Evolutionary conservation across 208 protist genomes (phyloP).

Genomic region (Leptomonas pyrrhocoris): DNA sequence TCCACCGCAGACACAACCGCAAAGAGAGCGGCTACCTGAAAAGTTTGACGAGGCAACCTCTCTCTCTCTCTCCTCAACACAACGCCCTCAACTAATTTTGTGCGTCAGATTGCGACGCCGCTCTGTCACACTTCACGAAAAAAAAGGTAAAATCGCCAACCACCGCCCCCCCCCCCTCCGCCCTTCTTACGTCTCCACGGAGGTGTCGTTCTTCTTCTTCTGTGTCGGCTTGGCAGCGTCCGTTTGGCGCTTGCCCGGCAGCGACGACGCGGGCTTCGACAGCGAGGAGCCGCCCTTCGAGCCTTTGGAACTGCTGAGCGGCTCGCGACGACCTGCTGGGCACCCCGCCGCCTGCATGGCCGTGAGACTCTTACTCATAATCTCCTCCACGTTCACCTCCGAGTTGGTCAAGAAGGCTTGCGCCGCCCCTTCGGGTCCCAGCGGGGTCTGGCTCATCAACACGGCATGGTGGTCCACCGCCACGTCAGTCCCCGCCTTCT

Average conservation of each 20-base stretch:
- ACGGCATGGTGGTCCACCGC: slow-evolving; percentile 39
- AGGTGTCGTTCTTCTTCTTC: slow-evolving; percentile 1
- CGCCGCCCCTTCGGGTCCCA: slow-evolving; percentile 1
- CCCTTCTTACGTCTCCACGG: slow-evolving; percentile 18
- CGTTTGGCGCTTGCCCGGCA: slow-evolving; percentile 6
- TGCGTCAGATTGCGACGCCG: no score
- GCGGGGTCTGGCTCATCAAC: slow-evolving; percentile 32
- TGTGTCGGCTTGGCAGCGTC: background rate
- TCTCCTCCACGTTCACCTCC: slow-evolving; percentile 36
- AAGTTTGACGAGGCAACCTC: no score
- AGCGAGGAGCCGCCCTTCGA: slow-evolving; percentile 3
- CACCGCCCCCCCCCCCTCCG: no score
- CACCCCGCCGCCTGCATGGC: slow-evolving; percentile 31
- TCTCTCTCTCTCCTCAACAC: no score
- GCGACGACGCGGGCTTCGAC: slow-evolving; percentile 4
- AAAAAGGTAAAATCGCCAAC: no score
- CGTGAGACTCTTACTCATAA: slow-evolving; percentile 46
- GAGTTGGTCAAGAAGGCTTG: slow-evolving; percentile 19
- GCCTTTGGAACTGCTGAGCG: background rate
- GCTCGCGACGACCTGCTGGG: slow-evolving; percentile 8
- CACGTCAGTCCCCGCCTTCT: slow-evolving; percentile 10
- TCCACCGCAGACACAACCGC: no score
- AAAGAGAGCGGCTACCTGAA: no score
- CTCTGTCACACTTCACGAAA: no score
- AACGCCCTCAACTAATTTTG: no score